These are phyloP conservation scores for Coccomyxa sp. DNA, from an alignment of 139 green algal species.

Conservation along the genomic window DNA sequence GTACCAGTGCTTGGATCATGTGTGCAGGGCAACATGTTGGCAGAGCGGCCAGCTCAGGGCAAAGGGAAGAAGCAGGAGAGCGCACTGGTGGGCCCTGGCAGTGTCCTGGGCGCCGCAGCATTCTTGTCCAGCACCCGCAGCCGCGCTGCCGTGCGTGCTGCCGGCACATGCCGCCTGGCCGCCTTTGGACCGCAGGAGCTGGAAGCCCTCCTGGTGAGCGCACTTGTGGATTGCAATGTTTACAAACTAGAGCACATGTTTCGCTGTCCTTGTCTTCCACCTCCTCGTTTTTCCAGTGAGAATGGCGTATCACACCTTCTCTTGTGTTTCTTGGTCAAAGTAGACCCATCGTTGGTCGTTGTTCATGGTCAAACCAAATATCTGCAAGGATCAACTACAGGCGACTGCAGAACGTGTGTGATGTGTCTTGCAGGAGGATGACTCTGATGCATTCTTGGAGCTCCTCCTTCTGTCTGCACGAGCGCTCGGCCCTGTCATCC, in stretches of 20 bases:
- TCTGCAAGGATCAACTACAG: too few relatives aligned
- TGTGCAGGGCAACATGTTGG: background rate
- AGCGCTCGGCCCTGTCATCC: conserved; percentile 58
- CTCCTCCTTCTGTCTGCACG: conserved; percentile 48
- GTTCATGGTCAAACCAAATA: too few relatives aligned
- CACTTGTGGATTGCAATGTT: background rate
- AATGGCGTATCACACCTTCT: too few relatives aligned
- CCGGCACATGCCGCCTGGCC: conserved; percentile 33
- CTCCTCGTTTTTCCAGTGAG: too few relatives aligned
- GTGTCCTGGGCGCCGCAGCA: conserved; percentile 49
- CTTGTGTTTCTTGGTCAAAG: too few relatives aligned
- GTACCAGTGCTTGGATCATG: too few relatives aligned
- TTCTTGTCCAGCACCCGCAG: conserved; percentile 46
- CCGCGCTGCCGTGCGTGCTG: conserved; percentile 20
- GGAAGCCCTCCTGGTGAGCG: conserved; percentile 26
- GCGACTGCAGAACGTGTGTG: background rate
- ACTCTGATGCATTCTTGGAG: conserved; percentile 32
- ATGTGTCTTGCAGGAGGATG: background rate
- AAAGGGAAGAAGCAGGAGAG: conserved; percentile 2
- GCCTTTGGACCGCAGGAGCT: conserved; percentile 49
- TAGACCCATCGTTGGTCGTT: too few relatives aligned
- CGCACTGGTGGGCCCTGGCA: conserved; percentile 23
- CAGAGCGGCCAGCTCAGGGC: background rate
- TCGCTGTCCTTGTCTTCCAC: too few relatives aligned
- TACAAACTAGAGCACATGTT: too few relatives aligned